Percentiles rank a stretch among this genome's conserved stretches.
These are phyloP conservation scores for Aspergillus brunneoviolaceus DNA, from an alignment of 2,329 filamentous ascomycete species.

Conservation along the genomic window DNA sequence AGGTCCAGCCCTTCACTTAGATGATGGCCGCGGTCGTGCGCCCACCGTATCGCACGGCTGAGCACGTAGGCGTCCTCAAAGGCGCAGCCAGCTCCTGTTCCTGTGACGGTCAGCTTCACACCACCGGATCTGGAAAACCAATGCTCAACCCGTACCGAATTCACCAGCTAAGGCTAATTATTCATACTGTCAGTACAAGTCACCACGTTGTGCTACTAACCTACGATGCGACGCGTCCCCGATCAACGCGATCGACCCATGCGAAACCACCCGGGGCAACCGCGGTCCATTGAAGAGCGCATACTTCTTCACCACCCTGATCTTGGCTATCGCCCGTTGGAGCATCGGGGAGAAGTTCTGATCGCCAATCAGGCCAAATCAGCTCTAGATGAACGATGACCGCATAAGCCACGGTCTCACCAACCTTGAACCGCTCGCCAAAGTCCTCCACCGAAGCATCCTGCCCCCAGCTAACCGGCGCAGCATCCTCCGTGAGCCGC, in stretches of 20 bases:
- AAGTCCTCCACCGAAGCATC: slow-evolving; percentile 12
- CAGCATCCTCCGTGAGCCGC: background rate
- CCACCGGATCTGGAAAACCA: no score
- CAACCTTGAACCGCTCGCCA: slow-evolving; percentile 10
- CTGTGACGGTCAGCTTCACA: background rate
- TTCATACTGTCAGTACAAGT: background rate
- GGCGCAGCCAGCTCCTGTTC: slow-evolving; percentile 15
- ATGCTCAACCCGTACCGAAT: slow-evolving; percentile 6
- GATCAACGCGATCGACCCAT: slow-evolving; percentile 11
- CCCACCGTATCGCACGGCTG: slow-evolving; percentile 9
- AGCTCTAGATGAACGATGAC: no score
- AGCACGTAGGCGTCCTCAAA: slow-evolving; percentile 17
- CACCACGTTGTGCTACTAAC: background rate
- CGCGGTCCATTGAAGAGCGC: slow-evolving; percentile 14
- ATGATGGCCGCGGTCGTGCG: background rate
- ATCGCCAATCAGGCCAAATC: no score
- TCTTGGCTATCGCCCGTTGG: slow-evolving; percentile 2
- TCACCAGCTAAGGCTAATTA: slow-evolving; percentile 13
- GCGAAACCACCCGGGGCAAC: slow-evolving; percentile 4
- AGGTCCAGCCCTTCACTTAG: slow-evolving; percentile 5
- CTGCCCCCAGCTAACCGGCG: slow-evolving; percentile 15
- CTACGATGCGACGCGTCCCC: slow-evolving; percentile 18
- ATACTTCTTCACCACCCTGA: slow-evolving; percentile 14
- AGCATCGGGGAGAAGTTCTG: slow-evolving; percentile 14
- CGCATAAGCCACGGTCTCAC: no score